A percentile compares a stretch with the other conserved stretches of the same genome.
Conservation (phyloP, 345 rosid species). For the Hypericum androsaemum region DNA sequence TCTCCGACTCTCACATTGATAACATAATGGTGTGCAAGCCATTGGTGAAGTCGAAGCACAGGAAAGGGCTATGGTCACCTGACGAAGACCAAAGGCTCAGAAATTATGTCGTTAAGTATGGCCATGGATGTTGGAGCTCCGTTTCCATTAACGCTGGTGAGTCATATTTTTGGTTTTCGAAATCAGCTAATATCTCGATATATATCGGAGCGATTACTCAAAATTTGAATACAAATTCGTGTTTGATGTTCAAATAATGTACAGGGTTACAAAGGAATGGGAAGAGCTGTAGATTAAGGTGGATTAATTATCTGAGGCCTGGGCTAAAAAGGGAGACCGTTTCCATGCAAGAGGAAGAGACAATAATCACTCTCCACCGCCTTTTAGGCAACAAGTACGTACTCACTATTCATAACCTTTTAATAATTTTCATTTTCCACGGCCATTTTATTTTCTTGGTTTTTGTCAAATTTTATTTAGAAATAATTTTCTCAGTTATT, state of each 20-base stretch:
- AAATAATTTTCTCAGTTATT: too few species aligned
- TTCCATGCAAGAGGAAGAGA: conserved; percentile 55
- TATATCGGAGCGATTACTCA: not conserved
- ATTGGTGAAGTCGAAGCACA: conserved; percentile 50
- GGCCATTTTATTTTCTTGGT: too few species aligned
- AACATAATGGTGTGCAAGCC: conserved; percentile 30
- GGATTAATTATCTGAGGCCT: conserved; percentile 91
- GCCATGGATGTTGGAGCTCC: conserved; percentile 82
- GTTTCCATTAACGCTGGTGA: conserved; percentile 79
- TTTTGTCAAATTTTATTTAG: too few species aligned
- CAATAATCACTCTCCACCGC: conserved; percentile 53
- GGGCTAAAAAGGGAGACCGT: conserved; percentile 68
- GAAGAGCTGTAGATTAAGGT: conserved; percentile 88
- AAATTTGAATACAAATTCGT: not conserved
- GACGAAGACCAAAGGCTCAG: conserved; percentile 85
- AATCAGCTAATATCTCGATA: not conserved
- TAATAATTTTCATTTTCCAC: too few species aligned
- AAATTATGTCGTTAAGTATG: conserved; percentile 47
- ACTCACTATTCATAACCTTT: not conserved
- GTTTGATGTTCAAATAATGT: not conserved
- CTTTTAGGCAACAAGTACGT: conserved; percentile 85
- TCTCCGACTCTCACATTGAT: too few species aligned
- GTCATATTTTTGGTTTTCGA: not conserved
- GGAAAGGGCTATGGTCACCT: conserved; percentile 95
- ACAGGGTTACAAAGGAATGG: conserved; percentile 87